A percentile compares a stretch with the other conserved stretches of the same genome.
Conservation (phyloP, 2,329 filamentous ascomycete genomes). For the Diaporthe amygdali region DNA sequence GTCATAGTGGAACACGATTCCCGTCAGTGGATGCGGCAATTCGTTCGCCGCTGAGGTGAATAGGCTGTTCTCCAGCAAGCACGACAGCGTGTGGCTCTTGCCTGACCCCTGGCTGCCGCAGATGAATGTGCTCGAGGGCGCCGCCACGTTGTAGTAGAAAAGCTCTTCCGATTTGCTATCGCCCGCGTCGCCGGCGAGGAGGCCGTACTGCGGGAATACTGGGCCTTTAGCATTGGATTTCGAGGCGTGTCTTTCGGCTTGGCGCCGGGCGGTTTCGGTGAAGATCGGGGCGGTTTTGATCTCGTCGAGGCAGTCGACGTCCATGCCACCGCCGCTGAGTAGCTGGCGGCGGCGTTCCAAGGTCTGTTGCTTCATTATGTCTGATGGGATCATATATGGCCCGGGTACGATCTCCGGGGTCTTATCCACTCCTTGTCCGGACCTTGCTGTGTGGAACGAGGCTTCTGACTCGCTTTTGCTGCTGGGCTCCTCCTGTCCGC, state of each 20-base stretch:
- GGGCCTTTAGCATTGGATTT: neutral
- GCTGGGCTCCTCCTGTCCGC: neutral
- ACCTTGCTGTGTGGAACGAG: neutral
- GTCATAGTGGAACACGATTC: conserved; percentile 71
- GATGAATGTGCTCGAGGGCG: conserved; percentile 65
- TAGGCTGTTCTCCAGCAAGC: conserved; percentile 62
- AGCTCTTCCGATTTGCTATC: conserved; percentile 33
- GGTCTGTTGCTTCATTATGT: neutral
- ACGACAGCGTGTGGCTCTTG: conserved; percentile 66
- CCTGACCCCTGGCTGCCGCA: conserved; percentile 70
- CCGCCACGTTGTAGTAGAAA: conserved; percentile 51
- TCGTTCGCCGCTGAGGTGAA: conserved; percentile 48
- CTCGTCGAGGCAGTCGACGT: conserved; percentile 34
- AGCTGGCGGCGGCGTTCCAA: conserved; percentile 17
- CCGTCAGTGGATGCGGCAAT: conserved; percentile 59
- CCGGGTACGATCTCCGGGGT: too few relatives aligned
- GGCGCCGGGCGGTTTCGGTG: conserved; percentile 33
- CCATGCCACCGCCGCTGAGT: conserved; percentile 24
- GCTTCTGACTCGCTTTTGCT: neutral
- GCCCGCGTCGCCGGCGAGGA: conserved; percentile 33
- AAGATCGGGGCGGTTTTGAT: conserved; percentile 37
- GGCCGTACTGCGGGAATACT: conserved; percentile 36
- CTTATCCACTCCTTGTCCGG: neutral
- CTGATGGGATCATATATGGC: neutral
- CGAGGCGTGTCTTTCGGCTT: conserved; percentile 16